These are phyloP conservation scores for Blastobotrys raffinosifermentans DNA, from an alignment of 1,139 yeast species.

Conservation along the genomic window DNA sequence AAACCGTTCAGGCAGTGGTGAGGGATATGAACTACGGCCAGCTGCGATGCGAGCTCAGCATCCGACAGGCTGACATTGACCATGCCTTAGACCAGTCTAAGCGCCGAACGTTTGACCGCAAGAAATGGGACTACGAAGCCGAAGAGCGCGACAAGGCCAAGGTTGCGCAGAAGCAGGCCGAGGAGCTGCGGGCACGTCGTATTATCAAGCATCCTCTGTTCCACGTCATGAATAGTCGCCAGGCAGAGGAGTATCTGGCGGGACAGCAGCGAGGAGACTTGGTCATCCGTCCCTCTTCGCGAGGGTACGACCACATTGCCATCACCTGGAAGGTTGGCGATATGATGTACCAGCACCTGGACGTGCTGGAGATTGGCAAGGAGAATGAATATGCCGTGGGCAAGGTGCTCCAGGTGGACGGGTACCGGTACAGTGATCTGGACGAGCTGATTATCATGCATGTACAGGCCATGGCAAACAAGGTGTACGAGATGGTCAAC, in stretches of 20 bases:
- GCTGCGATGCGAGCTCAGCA: slow-evolving; percentile 69
- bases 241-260: slow-evolving; percentile 91
- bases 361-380: slow-evolving; percentile 69
- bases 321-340: slow-evolving; percentile 96
- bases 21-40: slow-evolving; percentile 61
- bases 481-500: slow-evolving; percentile 76
- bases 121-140: slow-evolving; percentile 78
- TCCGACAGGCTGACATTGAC: slow-evolving; percentile 59
- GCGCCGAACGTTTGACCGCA: slow-evolving; percentile 39
- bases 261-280: slow-evolving; percentile 86
- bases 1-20: slow-evolving; percentile 81
- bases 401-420: slow-evolving; percentile 62
- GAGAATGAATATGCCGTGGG: slow-evolving; percentile 59
- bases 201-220: slow-evolving; percentile 90
- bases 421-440: slow-evolving; percentile 66
- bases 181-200: slow-evolving; percentile 54
- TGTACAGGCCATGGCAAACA: slow-evolving; percentile 75
- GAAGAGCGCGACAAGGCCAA: slow-evolving; percentile 58
- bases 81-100: slow-evolving; percentile 44
- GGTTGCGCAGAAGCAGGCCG: slow-evolving; percentile 46
- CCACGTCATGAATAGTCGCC: slow-evolving; percentile 72
- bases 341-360: slow-evolving; percentile 84
- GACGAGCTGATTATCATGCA: slow-evolving; percentile 92
- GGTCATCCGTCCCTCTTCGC: slow-evolving; percentile 91
- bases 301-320: slow-evolving; percentile 81